Base-by-base conservation (phyloP, 805 yeast species). In the Barnettozyma vustinii region DNA sequence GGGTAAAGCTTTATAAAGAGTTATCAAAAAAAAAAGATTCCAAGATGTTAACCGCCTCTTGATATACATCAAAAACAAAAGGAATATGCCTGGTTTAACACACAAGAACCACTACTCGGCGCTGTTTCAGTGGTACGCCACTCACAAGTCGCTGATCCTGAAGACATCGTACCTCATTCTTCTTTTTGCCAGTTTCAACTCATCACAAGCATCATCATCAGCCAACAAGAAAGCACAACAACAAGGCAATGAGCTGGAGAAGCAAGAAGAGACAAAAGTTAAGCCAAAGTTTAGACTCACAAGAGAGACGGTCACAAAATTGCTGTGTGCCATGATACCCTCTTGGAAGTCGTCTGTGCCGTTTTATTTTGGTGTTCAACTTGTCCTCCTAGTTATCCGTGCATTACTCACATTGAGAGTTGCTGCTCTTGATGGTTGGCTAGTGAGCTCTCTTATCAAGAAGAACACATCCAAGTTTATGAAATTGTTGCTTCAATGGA, bases 381-480 rank as follows among this genome's bases (percentile, higher is more conserved):
- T 61, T 5, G n/a, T 71, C 0, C 70, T 88, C 23, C 71, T 91
- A 41, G 74, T 86, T 3, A 54, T 76, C 5, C 75, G 96, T 54
- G 92, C 96, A 0, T 64, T 83, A 21, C 67, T 91, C 25, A 84
- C 96, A 2, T 73, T 91, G 42, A 82, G 83, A 59, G 91, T 90
- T 15, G 97, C 97, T 6, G 79, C 84, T 12, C 72, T 91, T 50
- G 97, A 91, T 65, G 97, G 97, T 55, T 72, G 74, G 60, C 70
- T 91, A 47, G 96, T 91, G 5, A 87, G 96, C 0, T 80, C 87
- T 1, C 74, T 91, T 56, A 87, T 91, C 26, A 76, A 84, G 37
- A 87, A 84, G 53, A 75, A 76, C 45, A 84, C 89, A 52, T 71
- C 74, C 42, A 73, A 72, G 41, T 90, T 91, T 59, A 69, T 83